phyloP scores from a whole-genome alignment of 495 filamentous ascomycete species.

The Daldinia decipiens region DNA sequence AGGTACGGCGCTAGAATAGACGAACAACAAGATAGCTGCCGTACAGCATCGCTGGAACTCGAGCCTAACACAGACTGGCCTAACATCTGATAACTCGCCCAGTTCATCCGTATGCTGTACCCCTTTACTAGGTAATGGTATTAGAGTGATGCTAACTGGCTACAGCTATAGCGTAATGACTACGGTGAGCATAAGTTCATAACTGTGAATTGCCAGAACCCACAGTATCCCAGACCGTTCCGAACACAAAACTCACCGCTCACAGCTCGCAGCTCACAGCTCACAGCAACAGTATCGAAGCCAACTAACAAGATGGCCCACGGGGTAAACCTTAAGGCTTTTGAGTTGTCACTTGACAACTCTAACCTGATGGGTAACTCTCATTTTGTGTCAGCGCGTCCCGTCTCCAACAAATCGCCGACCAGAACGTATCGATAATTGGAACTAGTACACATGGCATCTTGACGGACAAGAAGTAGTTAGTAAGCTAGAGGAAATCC shows the following conservation, averaged over 20 bases:
- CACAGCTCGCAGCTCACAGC: constrained; percentile 10
- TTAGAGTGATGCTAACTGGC: constrained; percentile 11
- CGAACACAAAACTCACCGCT: constrained; percentile 26
- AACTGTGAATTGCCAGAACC: background rate
- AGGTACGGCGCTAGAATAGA: constrained; percentile 1
- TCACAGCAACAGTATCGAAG: constrained; percentile 14
- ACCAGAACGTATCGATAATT: constrained; percentile 4
- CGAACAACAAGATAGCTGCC: background rate
- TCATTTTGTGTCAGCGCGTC: constrained; percentile 1
- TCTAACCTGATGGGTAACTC: background rate
- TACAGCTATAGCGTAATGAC: constrained; percentile 12
- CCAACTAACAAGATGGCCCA: constrained; percentile 10
- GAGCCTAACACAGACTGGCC: constrained; percentile 2
- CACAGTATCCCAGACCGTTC: background rate
- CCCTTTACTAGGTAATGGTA: constrained; percentile 11
- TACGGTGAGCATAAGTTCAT: constrained; percentile 19
- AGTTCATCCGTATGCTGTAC: background rate
- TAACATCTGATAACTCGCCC: background rate
- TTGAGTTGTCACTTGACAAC: constrained; percentile 3
- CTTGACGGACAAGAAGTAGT: background rate
- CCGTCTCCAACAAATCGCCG: constrained; percentile 5
- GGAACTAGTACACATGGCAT: constrained; percentile 26
- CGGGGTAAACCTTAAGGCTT: constrained; percentile 12
- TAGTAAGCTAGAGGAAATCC: constrained; percentile 8
- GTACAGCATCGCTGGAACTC: background rate